Evolutionary conservation across 306 rosid genomes (phyloP).

Genomic region (Urtica urens): DNA sequence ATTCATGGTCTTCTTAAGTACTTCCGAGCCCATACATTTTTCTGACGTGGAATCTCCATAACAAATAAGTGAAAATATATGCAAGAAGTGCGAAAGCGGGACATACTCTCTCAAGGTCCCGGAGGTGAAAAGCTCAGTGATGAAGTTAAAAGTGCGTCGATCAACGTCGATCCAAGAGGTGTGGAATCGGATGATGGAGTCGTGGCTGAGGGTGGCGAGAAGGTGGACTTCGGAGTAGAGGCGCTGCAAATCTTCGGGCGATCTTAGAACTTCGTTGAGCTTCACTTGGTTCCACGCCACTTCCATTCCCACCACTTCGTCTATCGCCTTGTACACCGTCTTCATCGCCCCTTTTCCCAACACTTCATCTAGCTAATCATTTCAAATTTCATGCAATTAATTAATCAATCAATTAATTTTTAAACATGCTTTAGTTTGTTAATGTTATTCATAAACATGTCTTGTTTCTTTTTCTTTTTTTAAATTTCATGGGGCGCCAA

Average conservation of each 20-base stretch:
- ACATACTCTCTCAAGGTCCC: conserved; percentile 76
- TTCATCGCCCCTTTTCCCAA: conserved; percentile 93
- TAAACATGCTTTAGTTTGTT: too few relatives aligned
- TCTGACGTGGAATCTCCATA: too few relatives aligned
- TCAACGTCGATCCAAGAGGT: conserved; percentile 80
- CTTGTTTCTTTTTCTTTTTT: too few relatives aligned
- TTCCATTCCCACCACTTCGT: conserved; percentile 70
- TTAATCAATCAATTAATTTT: too few relatives aligned
- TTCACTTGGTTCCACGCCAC: conserved; percentile 87
- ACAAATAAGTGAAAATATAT: too few relatives aligned
- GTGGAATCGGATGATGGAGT: conserved; percentile 56
- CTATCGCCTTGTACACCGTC: conserved; percentile 81
- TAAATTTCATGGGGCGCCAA: too few relatives aligned
- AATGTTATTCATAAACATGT: too few relatives aligned
- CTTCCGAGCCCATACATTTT: too few relatives aligned
- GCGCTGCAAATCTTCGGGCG: conserved; percentile 71
- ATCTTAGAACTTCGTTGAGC: conserved; percentile 52
- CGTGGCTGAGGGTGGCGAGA: conserved; percentile 75
- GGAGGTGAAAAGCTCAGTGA: conserved; percentile 80
- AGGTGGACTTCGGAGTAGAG: conserved; percentile 91
- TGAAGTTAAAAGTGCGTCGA: conserved; percentile 62
- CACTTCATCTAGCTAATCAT: conserved; percentile 52
- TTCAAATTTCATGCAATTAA: too few relatives aligned
- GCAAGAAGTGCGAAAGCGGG: too few relatives aligned
- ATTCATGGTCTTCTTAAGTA: too few relatives aligned